Evolutionary conservation across 345 rosid genomes (phyloP).

Genomic region (Citrus cavaleriei): DNA sequence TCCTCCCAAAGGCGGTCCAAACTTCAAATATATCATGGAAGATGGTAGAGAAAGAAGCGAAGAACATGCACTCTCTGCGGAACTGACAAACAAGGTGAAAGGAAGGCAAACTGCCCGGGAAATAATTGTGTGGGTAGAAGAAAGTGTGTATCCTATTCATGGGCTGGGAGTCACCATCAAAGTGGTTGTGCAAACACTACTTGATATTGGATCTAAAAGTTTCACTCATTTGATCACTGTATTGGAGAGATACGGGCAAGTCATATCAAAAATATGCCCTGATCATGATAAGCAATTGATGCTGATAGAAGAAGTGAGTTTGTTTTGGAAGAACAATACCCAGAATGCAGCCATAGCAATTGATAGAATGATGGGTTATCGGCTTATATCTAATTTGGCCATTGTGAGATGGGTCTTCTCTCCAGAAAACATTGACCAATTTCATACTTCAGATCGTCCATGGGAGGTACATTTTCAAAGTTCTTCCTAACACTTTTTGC

Average conservation of each 20-base stretch:
- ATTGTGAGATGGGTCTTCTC: conserved; percentile 96
- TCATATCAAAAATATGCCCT: conserved; percentile 66
- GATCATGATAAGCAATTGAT: conserved; percentile 76
- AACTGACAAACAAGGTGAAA: conserved; percentile 78
- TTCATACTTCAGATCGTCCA: conserved; percentile 79
- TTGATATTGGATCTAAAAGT: conserved; percentile 95
- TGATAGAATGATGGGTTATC: conserved; percentile 99
- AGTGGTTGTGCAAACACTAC: conserved; percentile 82
- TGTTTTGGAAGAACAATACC: conserved; percentile 76
- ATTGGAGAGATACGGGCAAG: conserved; percentile 93
- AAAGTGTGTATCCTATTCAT: conserved; percentile 63
- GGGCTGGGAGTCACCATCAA: conserved; percentile 62
- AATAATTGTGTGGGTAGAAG: conserved; percentile 78
- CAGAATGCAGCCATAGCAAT: conserved; percentile 90
- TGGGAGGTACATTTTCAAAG: conserved; percentile 71
- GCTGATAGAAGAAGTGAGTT: conserved; percentile 77
- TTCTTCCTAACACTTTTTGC: not conserved
- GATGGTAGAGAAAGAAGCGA: conserved; percentile 73
- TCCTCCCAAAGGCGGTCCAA: conserved; percentile 77
- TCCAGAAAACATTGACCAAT: conserved; percentile 65
- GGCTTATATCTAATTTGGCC: conserved; percentile 89
- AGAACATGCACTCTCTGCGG: conserved; percentile 63
- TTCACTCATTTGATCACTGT: conserved; percentile 94
- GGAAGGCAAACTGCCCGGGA: conserved; percentile 82
- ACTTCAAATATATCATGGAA: conserved; percentile 57